These are phyloP conservation scores for Euphorbia neoarborescens DNA, from an alignment of 441 rosid genomes.

Conservation along the genomic window DNA sequence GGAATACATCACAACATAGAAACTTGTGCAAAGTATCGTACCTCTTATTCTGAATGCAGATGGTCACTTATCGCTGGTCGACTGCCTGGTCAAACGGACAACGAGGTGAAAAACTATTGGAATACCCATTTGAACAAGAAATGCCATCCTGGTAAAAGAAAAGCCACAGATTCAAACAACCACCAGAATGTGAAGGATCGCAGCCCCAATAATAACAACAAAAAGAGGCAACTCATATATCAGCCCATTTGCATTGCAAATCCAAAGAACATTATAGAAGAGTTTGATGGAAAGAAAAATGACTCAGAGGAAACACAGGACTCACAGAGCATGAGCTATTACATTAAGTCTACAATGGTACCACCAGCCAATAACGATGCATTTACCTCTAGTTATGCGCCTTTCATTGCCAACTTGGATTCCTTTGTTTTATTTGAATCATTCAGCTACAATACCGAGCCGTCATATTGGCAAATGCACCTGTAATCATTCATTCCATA, in stretches of 20 bases:
- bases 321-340: constrained; percentile 31
- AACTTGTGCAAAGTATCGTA: neutral
- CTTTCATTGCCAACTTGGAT: constrained; percentile 35
- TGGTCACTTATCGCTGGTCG: constrained; percentile 82
- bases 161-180: constrained; percentile 22
- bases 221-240: constrained; percentile 10
- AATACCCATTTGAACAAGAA: constrained; percentile 67
- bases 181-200: neutral
- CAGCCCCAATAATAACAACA: neutral
- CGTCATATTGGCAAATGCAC: constrained; percentile 8
- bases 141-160: constrained; percentile 31
- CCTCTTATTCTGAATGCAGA: constrained; percentile 24
- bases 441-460: constrained; percentile 13
- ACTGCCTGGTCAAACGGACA: constrained; percentile 80
- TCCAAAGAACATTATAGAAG: constrained; percentile 17
- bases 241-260: constrained; percentile 13
- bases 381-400: constrained; percentile 38
- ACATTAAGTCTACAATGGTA: constrained; percentile 28
- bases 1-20: neutral
- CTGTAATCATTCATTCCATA: constrained; percentile 8
- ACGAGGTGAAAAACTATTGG: constrained; percentile 88
- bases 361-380: constrained; percentile 26
- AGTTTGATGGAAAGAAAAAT: constrained; percentile 11
- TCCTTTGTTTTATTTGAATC: constrained; percentile 39
- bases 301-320: constrained; percentile 22